Conservation (phyloP, 106 monocot species). For the Dendrobium chrysotoxum region DNA sequence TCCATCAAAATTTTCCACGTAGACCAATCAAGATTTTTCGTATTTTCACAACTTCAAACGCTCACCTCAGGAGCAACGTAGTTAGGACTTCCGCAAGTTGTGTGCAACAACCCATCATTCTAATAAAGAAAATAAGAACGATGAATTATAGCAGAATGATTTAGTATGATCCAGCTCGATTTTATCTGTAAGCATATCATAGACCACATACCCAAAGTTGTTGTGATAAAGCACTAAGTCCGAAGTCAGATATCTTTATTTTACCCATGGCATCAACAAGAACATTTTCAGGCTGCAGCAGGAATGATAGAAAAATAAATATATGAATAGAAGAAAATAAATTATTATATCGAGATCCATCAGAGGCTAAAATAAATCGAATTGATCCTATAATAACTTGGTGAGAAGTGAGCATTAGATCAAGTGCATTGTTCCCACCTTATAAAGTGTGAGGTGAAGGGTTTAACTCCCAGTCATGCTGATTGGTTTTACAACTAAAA, state of each 20-base stretch:
- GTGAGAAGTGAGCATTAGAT: too few species aligned
- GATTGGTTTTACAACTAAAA: too few species aligned
- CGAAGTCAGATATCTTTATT: constrained; percentile 91
- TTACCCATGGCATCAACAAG: constrained; percentile 73
- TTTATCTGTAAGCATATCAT: neutral
- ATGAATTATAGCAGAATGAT: neutral
- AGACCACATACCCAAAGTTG: constrained; percentile 14
- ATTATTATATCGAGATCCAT: too few species aligned
- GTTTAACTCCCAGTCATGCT: too few species aligned
- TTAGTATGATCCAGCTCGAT: neutral
- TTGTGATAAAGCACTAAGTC: constrained; percentile 78
- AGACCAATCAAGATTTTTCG: too few species aligned
- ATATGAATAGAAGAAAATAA: too few species aligned
- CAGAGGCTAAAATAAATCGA: too few species aligned
- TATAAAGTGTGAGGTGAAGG: too few species aligned
- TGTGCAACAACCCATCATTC: constrained; percentile 89
- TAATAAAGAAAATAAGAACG: constrained; percentile 6
- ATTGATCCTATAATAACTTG: too few species aligned
- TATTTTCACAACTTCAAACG: neutral
- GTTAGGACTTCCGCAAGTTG: constrained; percentile 96
- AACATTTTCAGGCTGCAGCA: constrained; percentile 83
- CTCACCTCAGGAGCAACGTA: constrained; percentile 85
- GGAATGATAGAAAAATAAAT: neutral
- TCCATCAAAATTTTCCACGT: neutral
- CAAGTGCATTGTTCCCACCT: too few species aligned